A percentile compares a stretch with the other conserved stretches of the same genome.
Conservation (phyloP, 1,284 basidiomycete species). For the Leccinum idahoense region DNA sequence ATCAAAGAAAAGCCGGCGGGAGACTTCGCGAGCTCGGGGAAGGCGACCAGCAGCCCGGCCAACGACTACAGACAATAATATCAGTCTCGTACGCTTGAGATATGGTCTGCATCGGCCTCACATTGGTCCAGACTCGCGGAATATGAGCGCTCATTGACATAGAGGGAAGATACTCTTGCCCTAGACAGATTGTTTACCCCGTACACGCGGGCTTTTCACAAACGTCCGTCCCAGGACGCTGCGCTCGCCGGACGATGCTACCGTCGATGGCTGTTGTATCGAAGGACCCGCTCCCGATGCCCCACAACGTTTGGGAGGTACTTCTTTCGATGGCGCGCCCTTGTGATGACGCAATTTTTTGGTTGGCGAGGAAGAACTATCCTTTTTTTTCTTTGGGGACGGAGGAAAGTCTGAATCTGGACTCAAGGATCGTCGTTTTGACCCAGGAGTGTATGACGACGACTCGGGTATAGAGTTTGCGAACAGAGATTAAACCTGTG, state of each 20-base stretch:
- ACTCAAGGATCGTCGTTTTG: conserved; percentile 17
- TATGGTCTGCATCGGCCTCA: conserved; percentile 12
- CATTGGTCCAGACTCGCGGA: conserved; percentile 27
- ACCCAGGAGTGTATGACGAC: not conserved
- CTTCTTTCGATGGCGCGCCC: no score
- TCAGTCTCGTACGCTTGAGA: conserved; percentile 10
- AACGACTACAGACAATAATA: conserved; percentile 16
- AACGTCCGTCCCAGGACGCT: conserved; percentile 17
- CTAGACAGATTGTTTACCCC: not conserved
- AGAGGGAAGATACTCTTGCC: not conserved
- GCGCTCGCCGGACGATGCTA: not conserved
- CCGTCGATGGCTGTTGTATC: no score
- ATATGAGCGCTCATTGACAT: not conserved
- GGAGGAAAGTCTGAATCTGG: conserved; percentile 1
- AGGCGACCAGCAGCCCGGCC: conserved; percentile 14
- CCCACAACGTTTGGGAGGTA: no score
- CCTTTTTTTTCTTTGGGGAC: conserved; percentile 10
- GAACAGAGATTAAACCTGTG: not conserved
- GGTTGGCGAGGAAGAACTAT: conserved; percentile 1
- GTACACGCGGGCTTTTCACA: conserved; percentile 3
- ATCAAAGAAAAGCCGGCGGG: no score
- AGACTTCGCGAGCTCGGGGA: conserved; percentile 22
- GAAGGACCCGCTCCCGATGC: no score
- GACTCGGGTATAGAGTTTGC: not conserved
- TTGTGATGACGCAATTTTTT: not conserved